A percentile compares a stretch with the other conserved stretches of the same genome.
Evolutionary conservation across 805 yeast genomes (phyloP).

Genomic region (Candida nonsorbophila): DNA sequence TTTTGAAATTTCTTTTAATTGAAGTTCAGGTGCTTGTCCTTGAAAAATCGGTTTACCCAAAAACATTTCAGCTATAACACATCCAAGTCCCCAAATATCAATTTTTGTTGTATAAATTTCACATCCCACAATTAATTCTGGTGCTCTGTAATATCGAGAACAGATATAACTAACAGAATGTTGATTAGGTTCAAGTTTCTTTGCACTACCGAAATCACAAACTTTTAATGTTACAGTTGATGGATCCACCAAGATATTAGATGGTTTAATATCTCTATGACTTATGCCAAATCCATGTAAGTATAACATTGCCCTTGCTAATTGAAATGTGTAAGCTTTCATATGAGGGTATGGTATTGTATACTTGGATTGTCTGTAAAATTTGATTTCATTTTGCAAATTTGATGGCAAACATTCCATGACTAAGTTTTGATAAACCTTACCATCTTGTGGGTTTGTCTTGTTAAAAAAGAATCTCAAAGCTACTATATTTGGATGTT

Average conservation of each 20-base stretch:
- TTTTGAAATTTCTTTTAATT: conserved; percentile 85
- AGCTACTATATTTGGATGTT: conserved; percentile 75
- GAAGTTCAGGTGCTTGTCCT: conserved; percentile 85
- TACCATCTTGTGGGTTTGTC: conserved; percentile 53
- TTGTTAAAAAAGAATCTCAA: conserved; percentile 69
- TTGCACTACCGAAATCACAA: conserved; percentile 85
- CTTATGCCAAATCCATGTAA: conserved; percentile 76
- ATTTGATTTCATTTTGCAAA: conserved; percentile 68
- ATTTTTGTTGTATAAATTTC: conserved; percentile 83
- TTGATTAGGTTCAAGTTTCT: conserved; percentile 68
- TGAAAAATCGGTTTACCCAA: conserved; percentile 93
- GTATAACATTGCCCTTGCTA: conserved; percentile 79
- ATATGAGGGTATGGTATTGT: conserved; percentile 69
- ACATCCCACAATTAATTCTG: conserved; percentile 90
- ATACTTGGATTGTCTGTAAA: conserved; percentile 55
- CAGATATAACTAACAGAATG: conserved; percentile 95
- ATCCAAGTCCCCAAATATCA: conserved; percentile 97
- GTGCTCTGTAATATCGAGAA: conserved; percentile 93
- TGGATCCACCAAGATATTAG: conserved; percentile 76
- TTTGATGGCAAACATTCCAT: conserved; percentile 88
- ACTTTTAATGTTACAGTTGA: conserved; percentile 60
- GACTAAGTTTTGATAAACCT: conserved; percentile 72
- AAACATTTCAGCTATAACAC: conserved; percentile 92
- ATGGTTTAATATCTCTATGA: conserved; percentile 82
- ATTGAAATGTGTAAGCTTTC: conserved; percentile 72